Evolutionary conservation across 2,329 filamentous ascomycete species (phyloP).

Genomic region (Ceratocystiopsis brevicomis): DNA sequence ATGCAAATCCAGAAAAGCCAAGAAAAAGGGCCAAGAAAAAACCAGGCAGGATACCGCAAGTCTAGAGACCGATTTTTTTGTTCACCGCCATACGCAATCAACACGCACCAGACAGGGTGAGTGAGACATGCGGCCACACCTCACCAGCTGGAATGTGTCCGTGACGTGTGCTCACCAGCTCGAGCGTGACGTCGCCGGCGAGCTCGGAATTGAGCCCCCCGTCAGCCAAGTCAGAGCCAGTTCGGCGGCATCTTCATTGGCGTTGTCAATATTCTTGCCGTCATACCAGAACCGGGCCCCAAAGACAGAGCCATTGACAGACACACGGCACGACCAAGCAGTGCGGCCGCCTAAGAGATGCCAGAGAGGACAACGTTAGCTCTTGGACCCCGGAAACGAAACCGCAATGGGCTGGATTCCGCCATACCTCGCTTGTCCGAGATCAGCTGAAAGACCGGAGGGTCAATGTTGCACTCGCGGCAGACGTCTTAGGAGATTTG

Average conservation of each 20-base stretch:
- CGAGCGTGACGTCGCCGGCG: slow-evolving; percentile 20
- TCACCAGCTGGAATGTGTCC: too few species aligned
- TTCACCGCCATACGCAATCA: neutral
- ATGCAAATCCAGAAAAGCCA: neutral
- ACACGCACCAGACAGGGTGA: neutral
- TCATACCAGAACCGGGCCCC: slow-evolving; percentile 83
- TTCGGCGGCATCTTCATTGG: slow-evolving; percentile 81
- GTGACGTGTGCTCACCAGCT: slow-evolving; percentile 14
- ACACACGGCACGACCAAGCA: slow-evolving; percentile 71
- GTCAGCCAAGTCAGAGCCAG: slow-evolving; percentile 45
- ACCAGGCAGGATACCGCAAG: too few species aligned
- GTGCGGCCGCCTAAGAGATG: slow-evolving; percentile 54
- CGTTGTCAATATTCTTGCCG: slow-evolving; percentile 71
- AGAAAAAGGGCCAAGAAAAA: neutral
- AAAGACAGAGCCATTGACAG: slow-evolving; percentile 44
- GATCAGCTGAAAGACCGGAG: slow-evolving; percentile 16
- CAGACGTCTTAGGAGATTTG: slow-evolving; percentile 13
- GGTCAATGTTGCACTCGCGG: slow-evolving; percentile 13
- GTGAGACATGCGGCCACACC: neutral
- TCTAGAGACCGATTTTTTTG: neutral
- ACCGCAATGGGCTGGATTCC: neutral
- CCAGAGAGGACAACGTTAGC: neutral
- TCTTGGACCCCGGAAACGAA: neutral
- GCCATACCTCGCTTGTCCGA: slow-evolving; percentile 17
- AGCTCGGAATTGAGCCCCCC: slow-evolving; percentile 20